These are phyloP conservation scores for Rutstroemia sp. DNA, from an alignment of 2,329 filamentous ascomycete genomes.

Conservation along the genomic window DNA sequence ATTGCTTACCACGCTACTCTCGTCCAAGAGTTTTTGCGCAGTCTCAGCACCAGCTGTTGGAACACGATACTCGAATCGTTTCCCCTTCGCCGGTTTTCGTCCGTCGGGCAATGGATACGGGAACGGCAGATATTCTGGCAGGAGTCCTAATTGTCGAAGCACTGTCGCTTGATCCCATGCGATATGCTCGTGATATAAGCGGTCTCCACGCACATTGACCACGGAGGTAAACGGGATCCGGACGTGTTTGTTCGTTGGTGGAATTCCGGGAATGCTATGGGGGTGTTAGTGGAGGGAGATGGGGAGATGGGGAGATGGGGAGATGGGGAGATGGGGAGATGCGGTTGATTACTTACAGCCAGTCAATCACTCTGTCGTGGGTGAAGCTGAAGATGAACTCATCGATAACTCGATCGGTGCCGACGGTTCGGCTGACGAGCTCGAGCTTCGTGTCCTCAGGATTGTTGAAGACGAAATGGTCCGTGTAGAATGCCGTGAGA, in stretches of 20 bases:
- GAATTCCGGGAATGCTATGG: slow-evolving; percentile 47
- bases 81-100: slow-evolving; percentile 27
- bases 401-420: slow-evolving; percentile 64
- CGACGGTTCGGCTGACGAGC: slow-evolving; percentile 63
- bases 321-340: too few relatives aligned
- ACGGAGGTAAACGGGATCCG: slow-evolving; percentile 57
- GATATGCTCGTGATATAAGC: slow-evolving; percentile 65
- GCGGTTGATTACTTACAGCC: slow-evolving; percentile 47
- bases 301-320: too few relatives aligned
- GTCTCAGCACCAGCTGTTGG: slow-evolving; percentile 52
- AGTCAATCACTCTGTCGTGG: slow-evolving; percentile 56
- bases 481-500: slow-evolving; percentile 60
- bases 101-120: slow-evolving; percentile 41
- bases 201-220: slow-evolving; percentile 61
- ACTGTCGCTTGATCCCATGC: slow-evolving; percentile 61
- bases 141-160: slow-evolving; percentile 51
- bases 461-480: slow-evolving; percentile 72
- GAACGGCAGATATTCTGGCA: slow-evolving; percentile 33
- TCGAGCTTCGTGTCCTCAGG: slow-evolving; percentile 59
- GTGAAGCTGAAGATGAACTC: slow-evolving; percentile 62
- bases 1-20: slow-evolving; percentile 47
- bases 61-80: slow-evolving; percentile 47
- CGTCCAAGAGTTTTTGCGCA: slow-evolving; percentile 40
- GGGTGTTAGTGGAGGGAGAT: neutral
- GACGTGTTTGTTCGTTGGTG: slow-evolving; percentile 46